A percentile compares a stretch with the other conserved stretches of the same genome.
These are phyloP conservation scores for Barbarea vulgaris DNA, from an alignment of 345 rosid genomes.

Conservation along the genomic window DNA sequence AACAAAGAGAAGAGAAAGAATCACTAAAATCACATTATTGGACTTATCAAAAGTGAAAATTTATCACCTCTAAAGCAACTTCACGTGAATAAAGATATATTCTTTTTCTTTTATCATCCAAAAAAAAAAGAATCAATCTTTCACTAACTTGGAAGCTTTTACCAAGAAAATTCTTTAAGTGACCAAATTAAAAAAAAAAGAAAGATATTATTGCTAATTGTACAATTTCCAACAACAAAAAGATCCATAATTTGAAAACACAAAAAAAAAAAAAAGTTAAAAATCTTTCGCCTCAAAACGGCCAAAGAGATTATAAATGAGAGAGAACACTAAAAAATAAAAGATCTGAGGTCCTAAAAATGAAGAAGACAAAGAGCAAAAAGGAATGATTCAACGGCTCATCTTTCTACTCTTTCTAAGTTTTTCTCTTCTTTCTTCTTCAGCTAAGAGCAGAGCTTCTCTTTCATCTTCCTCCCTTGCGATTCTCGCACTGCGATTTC, in stretches of 20 bases:
- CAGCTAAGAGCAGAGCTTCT: conserved; percentile 55
- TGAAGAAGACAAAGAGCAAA: conserved; percentile 6
- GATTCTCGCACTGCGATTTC: conserved; percentile 59
- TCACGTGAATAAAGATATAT: conserved; percentile 22
- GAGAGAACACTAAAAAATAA: neutral
- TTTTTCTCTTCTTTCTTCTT: conserved; percentile 66
- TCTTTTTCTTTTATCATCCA: conserved; percentile 4
- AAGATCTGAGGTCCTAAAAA: conserved; percentile 6
- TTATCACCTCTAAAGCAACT: neutral
- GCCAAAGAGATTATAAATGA: conserved; percentile 26
- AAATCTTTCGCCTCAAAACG: conserved; percentile 18
- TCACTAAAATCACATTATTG: conserved; percentile 7
- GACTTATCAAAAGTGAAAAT: neutral
- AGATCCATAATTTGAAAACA: conserved; percentile 15
- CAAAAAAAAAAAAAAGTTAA: neutral
- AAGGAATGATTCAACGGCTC: conserved; percentile 33
- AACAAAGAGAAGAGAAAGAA: neutral
- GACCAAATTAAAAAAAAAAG: neutral
- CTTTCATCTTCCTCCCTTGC: conserved; percentile 76
- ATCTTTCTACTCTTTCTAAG: conserved; percentile 57
- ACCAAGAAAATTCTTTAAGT: conserved; percentile 25
- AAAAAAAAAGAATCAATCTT: conserved; percentile 27
- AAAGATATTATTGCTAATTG: conserved; percentile 29
- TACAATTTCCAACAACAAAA: conserved; percentile 36
- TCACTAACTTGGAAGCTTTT: conserved; percentile 9